Evolutionary conservation across 2,329 filamentous ascomycete species (phyloP), one percentile per base, ranked within the genome.

Genomic region (Phaeosphaeriaceae sp.): DNA sequence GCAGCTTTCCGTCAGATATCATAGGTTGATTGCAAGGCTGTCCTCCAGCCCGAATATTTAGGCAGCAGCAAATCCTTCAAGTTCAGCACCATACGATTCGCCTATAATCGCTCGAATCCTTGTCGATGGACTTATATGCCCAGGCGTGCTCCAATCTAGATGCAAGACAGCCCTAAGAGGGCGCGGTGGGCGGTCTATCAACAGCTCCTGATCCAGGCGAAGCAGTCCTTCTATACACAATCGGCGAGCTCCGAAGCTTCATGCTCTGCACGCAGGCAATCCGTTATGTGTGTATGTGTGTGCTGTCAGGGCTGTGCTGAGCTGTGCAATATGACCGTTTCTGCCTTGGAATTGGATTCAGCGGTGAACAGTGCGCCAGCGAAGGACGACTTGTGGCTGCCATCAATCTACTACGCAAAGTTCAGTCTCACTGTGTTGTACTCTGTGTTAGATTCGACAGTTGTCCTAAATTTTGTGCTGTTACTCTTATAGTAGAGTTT

Each of bases 51-150:
- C n/a, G 36, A n/a, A n/a, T 15, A 7, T 3, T 13, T 19, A 51
- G 49, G 50, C 50, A 52, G 17, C 49, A 51, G 36, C 50, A 52
- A 7, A 9, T 31, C 24, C 36, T 40, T 15, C 36, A 40, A 40
- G 15, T 17, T 13, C 15, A 40, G 36, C 36, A n/a, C 4, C 3
- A 40, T 40, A n/a, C 36, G 36, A n/a, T 15, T 7, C 15, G 15
- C 15, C 17, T 15, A 40, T n/a, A 4, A n/a, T 5, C 36, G 15
- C 3, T 40, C 7, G 36, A n/a, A 15, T 3, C 17, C 7, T 40
- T n/a, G 3, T 40, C 7, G 15, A 13, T 15, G 7, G 36, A 15
- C 13, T 40, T 7, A 6, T 40, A 7, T 40, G n/a, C 36, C 15
- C 15, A 15, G 3, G 36, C 15, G 7, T 15, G 7, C 13, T 40